Evolutionary conservation across 495 filamentous ascomycete genomes (phyloP).

Genomic region (Penicillium lividum): DNA sequence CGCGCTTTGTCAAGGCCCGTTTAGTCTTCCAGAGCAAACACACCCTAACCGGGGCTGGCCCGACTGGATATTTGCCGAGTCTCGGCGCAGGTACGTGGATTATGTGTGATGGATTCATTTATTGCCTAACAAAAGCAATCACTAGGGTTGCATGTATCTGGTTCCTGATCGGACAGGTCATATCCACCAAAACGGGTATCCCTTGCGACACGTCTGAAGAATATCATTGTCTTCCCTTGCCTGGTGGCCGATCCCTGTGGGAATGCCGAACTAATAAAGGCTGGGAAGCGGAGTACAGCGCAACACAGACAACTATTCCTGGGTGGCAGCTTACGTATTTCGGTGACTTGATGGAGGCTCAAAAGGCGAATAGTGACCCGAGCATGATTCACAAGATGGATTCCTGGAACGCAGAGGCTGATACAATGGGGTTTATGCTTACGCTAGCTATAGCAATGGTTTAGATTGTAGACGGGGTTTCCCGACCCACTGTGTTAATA

Average conservation of each 20-base stretch:
- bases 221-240: conserved; percentile 5
- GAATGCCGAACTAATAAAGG: conserved; percentile 1
- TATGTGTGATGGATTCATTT: neutral
- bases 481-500: too few species aligned
- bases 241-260: conserved; percentile 1
- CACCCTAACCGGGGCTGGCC: neutral
- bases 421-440: conserved; percentile 3
- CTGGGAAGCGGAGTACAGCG: conserved; percentile 4
- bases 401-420: conserved; percentile 6
- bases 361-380: conserved; percentile 2
- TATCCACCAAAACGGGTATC: conserved; percentile 2
- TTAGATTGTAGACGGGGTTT: neutral
- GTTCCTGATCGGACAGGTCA: conserved; percentile 3
- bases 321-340: conserved; percentile 2
- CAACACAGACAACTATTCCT: conserved; percentile 1
- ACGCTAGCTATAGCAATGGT: conserved; percentile 6
- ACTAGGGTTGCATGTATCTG: conserved; percentile 3
- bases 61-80: conserved; percentile 1
- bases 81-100: conserved; percentile 2
- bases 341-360: conserved; percentile 3
- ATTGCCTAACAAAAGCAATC: neutral
- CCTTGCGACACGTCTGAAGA: conserved; percentile 1
- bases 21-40: conserved; percentile 4
- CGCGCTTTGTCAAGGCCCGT: neutral
- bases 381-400: conserved; percentile 1